Conservation (phyloP, 164 flowering plant genomes). For the Chimonanthus salicifolius region DNA sequence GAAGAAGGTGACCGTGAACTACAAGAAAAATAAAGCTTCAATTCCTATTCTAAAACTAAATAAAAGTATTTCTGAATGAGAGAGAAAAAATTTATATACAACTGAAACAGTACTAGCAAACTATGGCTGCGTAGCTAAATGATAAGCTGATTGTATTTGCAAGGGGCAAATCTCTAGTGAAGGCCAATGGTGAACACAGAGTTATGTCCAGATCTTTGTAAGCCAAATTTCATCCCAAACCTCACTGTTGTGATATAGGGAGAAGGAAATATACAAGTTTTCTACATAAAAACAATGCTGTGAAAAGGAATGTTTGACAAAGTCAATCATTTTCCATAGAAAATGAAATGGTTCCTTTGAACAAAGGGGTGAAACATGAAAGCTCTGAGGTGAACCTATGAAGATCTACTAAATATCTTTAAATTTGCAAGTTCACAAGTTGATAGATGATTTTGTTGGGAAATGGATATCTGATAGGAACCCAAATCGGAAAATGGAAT, state of each 20-base stretch:
- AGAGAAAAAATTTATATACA: not conserved
- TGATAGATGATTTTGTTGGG: too few relatives aligned
- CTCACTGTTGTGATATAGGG: too few relatives aligned
- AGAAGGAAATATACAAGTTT: not conserved
- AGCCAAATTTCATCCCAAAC: not conserved
- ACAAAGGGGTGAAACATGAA: too few relatives aligned
- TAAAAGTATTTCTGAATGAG: not conserved
- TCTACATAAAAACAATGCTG: too few relatives aligned
- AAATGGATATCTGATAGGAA: too few relatives aligned
- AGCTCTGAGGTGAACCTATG: too few relatives aligned
- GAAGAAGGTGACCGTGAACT: too few relatives aligned
- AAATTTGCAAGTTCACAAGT: too few relatives aligned
- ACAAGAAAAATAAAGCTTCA: not conserved
- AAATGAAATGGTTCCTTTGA: not conserved
- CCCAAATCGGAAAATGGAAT: too few relatives aligned
- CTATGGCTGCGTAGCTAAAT: not conserved
- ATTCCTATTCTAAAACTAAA: not conserved
- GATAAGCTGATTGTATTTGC: not conserved
- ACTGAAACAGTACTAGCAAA: not conserved
- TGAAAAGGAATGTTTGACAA: not conserved
- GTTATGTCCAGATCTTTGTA: not conserved
- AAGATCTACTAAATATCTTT: too few relatives aligned
- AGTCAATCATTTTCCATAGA: not conserved
- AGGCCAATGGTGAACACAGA: not conserved
- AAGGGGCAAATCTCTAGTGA: not conserved